A percentile compares a stretch with the other conserved stretches of the same genome.
phyloP scores from a whole-genome alignment of 116 monocot genomes.

The Cymodocea nodosa region DNA sequence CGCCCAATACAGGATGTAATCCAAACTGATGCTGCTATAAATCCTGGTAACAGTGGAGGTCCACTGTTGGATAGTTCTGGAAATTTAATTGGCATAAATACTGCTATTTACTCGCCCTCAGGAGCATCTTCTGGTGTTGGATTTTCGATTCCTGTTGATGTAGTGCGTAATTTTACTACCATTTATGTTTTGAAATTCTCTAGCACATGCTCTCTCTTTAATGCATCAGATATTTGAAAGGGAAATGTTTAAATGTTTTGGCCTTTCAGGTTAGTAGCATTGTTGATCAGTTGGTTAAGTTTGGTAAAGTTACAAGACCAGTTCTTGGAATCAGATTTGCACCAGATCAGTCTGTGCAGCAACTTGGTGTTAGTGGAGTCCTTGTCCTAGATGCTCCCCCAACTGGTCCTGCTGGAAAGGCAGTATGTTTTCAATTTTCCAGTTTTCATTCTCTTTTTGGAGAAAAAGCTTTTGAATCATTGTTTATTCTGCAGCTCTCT shows the following conservation, averaged over 20 bases:
- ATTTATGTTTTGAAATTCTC: no score
- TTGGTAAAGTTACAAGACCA: constrained; percentile 94
- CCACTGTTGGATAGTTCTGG: constrained; percentile 95
- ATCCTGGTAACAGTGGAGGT: constrained; percentile 96
- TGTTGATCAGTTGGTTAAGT: constrained; percentile 93
- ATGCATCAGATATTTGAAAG: not conserved
- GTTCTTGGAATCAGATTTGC: constrained; percentile 99
- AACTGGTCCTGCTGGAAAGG: constrained; percentile 95
- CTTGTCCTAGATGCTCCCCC: constrained; percentile 96
- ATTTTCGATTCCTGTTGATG: constrained; percentile 97
- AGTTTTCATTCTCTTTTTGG: not conserved
- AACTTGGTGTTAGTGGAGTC: constrained; percentile 94
- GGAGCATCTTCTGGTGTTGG: constrained; percentile 99
- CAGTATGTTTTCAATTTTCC: constrained; percentile 27
- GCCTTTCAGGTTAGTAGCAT: constrained; percentile 67
- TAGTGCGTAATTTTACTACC: constrained; percentile 24
- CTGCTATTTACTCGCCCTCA: constrained; percentile 96
- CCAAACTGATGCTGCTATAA: constrained; percentile 97
- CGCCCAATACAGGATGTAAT: constrained; percentile 99
- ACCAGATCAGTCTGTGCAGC: constrained; percentile 96
- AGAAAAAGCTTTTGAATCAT: not conserved
- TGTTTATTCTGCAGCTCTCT: no score
- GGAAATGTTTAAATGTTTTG: not conserved
- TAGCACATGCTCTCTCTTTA: not conserved
- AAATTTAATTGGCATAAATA: constrained; percentile 93